Percentiles rank a stretch among this genome's conserved stretches.
These are phyloP conservation scores for Fusarium nodosum DNA, from an alignment of 2,329 filamentous ascomycete species.

Conservation along the genomic window DNA sequence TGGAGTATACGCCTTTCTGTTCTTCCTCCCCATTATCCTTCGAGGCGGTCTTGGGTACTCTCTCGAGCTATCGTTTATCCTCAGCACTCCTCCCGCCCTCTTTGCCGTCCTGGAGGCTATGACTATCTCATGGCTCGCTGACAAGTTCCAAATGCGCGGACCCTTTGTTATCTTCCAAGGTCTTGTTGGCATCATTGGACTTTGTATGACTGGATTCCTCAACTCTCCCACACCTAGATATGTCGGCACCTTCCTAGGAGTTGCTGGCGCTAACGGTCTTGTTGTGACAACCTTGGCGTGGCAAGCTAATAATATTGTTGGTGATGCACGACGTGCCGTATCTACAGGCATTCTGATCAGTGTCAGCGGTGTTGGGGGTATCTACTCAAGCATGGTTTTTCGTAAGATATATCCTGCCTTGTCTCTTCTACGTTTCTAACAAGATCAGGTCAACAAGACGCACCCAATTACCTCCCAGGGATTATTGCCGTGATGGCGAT, in stretches of 20 bases:
- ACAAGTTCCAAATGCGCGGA: constrained; percentile 23
- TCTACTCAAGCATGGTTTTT: constrained; percentile 40
- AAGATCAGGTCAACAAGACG: constrained; percentile 19
- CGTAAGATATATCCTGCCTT: not conserved
- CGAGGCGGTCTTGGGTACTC: constrained; percentile 34
- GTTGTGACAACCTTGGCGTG: constrained; percentile 28
- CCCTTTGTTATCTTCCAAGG: constrained; percentile 37
- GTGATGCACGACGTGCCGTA: constrained; percentile 29
- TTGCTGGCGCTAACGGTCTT: constrained; percentile 24
- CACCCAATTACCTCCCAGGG: constrained; percentile 30
- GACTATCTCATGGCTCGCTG: constrained; percentile 31
- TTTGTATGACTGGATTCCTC: constrained; percentile 34
- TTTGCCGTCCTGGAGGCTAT: constrained; percentile 33
- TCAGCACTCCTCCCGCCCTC: constrained; percentile 15
- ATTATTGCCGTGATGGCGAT: constrained; percentile 34
- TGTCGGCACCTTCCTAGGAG: constrained; percentile 25
- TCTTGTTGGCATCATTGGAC: constrained; percentile 24
- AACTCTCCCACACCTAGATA: constrained; percentile 28
- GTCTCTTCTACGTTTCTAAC: accelerated
- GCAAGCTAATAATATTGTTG: constrained; percentile 38
- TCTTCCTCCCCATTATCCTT: constrained; percentile 23
- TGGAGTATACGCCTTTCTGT: constrained; percentile 29
- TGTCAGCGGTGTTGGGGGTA: constrained; percentile 32
- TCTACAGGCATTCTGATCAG: constrained; percentile 35
- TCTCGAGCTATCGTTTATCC: constrained; percentile 23